A percentile compares a stretch with the other conserved stretches of the same genome.
Evolutionary conservation across 257 asterid genomes (phyloP).

Genomic region (Perilla frutescens): DNA sequence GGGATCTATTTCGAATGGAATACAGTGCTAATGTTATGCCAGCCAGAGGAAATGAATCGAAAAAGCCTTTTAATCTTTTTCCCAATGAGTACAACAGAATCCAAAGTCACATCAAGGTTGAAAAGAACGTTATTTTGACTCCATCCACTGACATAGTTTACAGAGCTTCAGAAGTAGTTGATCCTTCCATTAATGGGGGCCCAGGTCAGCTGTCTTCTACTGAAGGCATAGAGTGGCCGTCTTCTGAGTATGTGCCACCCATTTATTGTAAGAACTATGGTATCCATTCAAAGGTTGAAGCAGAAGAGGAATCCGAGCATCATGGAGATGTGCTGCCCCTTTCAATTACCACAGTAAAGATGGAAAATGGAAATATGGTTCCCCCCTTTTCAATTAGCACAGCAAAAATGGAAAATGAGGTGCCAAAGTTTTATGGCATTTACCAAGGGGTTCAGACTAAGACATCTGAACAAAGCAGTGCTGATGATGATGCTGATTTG

Average conservation of each 20-base stretch:
- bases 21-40: constrained; percentile 25
- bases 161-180: constrained; percentile 42
- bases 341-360: constrained; percentile 39
- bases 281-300: constrained; percentile 45
- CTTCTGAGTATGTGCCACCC: constrained; percentile 37
- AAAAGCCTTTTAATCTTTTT: constrained; percentile 29
- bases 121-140: constrained; percentile 29
- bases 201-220: constrained; percentile 30
- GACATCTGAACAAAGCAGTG: constrained; percentile 36
- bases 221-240: constrained; percentile 38
- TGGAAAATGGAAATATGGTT: constrained; percentile 34
- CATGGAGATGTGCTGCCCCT: constrained; percentile 38
- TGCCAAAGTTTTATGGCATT: constrained; percentile 34
- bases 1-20: constrained; percentile 35
- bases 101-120: constrained; percentile 31
- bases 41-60: constrained; percentile 13
- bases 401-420: constrained; percentile 45
- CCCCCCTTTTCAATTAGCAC: constrained; percentile 38
- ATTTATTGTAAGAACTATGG: constrained; percentile 38
- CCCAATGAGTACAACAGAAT: constrained; percentile 25
- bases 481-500: constrained; percentile 68
- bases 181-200: constrained; percentile 35
- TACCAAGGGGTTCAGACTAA: constrained; percentile 50
- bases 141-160: constrained; percentile 34
- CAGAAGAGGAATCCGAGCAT: constrained; percentile 29